phyloP scores from a whole-genome alignment of 2,329 filamentous ascomycete species.

The Coccinonectria pachysandricola region DNA sequence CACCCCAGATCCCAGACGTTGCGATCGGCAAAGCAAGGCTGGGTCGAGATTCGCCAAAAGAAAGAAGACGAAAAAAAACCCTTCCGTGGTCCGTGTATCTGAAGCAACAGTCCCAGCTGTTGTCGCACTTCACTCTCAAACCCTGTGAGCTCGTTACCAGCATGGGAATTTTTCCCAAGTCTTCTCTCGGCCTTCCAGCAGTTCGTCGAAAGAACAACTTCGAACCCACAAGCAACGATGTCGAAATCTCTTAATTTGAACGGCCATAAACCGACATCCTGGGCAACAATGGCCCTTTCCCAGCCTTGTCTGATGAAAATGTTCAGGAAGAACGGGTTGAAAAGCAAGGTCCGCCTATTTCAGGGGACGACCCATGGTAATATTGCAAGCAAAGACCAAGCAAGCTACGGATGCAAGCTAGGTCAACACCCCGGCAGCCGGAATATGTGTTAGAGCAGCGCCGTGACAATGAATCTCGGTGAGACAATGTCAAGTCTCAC shows the following conservation, averaged over 20 bases:
- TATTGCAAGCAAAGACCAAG: constrained; percentile 8
- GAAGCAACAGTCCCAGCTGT: no score
- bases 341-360: constrained; percentile 9
- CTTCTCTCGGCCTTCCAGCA: no score
- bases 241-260: constrained; percentile 3
- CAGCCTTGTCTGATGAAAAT: constrained; percentile 2
- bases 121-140: no score
- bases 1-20: no score
- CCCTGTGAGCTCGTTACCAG: no score
- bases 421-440: constrained; percentile 11
- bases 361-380: constrained; percentile 13
- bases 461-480: constrained; percentile 9
- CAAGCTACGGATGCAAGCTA: constrained; percentile 8
- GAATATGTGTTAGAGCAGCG: constrained; percentile 12
- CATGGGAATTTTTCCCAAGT: no score
- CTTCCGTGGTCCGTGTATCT: no score
- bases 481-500: constrained; percentile 16
- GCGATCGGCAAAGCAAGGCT: no score
- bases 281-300: constrained; percentile 3
- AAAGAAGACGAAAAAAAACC: no score
- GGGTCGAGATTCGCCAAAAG: no score
- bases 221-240: no score
- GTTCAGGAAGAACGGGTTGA: constrained; percentile 1
- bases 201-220: no score
- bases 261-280: constrained; percentile 3